Evolutionary conservation across 495 filamentous ascomycete species (phyloP), one percentile per base, ranked within the genome.

Genomic region (Trichoderma gamsii): DNA sequence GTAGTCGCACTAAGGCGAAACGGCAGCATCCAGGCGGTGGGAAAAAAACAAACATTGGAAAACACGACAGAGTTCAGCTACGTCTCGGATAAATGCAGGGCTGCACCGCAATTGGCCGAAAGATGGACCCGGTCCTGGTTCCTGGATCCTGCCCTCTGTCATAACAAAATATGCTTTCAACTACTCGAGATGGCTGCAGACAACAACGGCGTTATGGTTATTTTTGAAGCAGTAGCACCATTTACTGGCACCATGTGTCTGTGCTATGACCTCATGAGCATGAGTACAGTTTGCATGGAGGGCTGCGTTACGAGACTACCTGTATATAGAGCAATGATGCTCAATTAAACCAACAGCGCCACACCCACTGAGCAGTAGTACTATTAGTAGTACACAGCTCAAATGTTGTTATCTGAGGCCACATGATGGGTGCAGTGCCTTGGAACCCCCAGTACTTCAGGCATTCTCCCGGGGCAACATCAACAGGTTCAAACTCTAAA

Each of bases 41-140:
- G 56, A 32, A 61, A 21, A 12, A 7, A 61, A 61, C 25, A 25
- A 27, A 29, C 21, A 56, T 9, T 56, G 3, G 51, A 59, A 59
- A 27, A 23, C 44, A 59, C 44, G 25, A 61, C 56, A 61, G 56
- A 61, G 56, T 61, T 61, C 27, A 61, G 56, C 56, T 61, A 61
- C 56, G 56, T 61, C 27, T 27, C 56, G 29, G 4, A 32, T 61
- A 8, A 32, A 61, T 61, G 56, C 56, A 12, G 13, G 9, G 56
- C 56, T 15, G 56, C 9, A 4, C 29, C 11, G 56, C 56, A 61
- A 61, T 61, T 61, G 56, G 56, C 56, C 25, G 27, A 61, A 25
- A 32, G 9, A 13, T 29, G 29, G 0, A 25, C 16, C 49, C 9
- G 6, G n/a, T 21, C 49, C 44, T 49, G 49, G 49, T 52, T 52